phyloP scores from a whole-genome alignment of 345 rosid species.

The Sapria himalayana region DNA sequence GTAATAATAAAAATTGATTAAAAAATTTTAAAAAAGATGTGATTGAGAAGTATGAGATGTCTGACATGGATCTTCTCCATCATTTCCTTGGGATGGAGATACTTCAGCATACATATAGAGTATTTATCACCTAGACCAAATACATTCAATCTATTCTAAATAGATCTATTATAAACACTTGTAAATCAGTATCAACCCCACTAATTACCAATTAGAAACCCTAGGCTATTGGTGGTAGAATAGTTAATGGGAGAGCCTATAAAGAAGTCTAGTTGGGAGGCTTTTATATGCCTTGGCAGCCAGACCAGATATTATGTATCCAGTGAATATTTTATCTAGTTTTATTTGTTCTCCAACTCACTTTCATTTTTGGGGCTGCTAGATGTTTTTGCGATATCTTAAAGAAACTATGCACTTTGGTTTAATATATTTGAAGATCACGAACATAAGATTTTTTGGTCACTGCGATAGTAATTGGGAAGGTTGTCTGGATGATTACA shows the following conservation, averaged over 20 bases:
- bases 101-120: background rate
- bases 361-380: background rate
- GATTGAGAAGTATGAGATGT: conserved; percentile 6
- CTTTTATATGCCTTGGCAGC: conserved; percentile 4
- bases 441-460: background rate
- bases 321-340: background rate
- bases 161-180: background rate
- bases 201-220: background rate
- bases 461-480: background rate
- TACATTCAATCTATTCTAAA: conserved; percentile 3
- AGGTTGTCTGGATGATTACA: background rate
- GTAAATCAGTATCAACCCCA: background rate
- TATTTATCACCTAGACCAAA: background rate
- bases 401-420: background rate
- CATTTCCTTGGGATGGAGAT: conserved; percentile 7
- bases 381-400: conserved; percentile 1
- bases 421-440: background rate
- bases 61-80: background rate
- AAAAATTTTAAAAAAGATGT: background rate
- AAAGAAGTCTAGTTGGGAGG: conserved; percentile 4
- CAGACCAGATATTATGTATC: background rate
- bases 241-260: background rate
- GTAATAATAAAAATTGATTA: background rate
- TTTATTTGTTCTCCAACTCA: background rate
- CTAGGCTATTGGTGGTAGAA: background rate